Conservation (phyloP, 805 yeast species). For the Wickerhamiella azymoides region DNA sequence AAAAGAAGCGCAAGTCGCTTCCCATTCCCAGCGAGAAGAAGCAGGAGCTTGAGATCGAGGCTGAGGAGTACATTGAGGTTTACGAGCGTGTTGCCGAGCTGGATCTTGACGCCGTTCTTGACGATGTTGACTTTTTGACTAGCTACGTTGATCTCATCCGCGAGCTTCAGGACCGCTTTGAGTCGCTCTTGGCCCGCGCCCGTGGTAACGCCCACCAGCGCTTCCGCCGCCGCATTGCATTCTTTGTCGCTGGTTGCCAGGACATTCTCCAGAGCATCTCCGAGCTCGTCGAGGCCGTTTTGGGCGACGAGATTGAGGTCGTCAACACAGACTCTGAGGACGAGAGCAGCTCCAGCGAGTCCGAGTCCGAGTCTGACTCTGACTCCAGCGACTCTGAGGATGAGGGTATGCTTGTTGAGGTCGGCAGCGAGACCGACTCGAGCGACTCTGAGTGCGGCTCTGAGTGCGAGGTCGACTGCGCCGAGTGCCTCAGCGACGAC, state of each 20-base stretch:
- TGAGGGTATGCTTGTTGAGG: not conserved
- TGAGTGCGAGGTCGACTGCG: not conserved
- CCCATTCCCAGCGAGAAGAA: conserved; percentile 10
- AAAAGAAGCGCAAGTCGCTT: conserved; percentile 4
- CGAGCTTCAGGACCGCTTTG: conserved; percentile 18
- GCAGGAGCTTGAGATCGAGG: conserved; percentile 17
- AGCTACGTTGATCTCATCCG: conserved; percentile 16
- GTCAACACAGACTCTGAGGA: conserved; percentile 11
- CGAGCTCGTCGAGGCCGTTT: conserved; percentile 18
- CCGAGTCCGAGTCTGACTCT: conserved; percentile 3
- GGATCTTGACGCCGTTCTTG: conserved; percentile 19
- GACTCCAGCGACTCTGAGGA: conserved; percentile 1
- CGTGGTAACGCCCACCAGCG: conserved; percentile 16
- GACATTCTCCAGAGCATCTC: conserved; percentile 16
- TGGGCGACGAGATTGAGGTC: conserved; percentile 12
- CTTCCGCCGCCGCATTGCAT: conserved; percentile 21
- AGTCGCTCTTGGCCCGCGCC: conserved; percentile 16
- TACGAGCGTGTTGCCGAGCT: conserved; percentile 19
- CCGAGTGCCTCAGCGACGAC: not conserved
- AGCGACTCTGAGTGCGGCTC: not conserved
- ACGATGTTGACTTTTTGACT: conserved; percentile 18
- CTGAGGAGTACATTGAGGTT: conserved; percentile 18
- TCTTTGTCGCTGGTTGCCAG: conserved; percentile 18
- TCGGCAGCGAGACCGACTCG: not conserved
- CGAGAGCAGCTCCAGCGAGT: conserved; percentile 2